phyloP scores from a whole-genome alignment of 208 protist species.

The Leishmania guyanensis region DNA sequence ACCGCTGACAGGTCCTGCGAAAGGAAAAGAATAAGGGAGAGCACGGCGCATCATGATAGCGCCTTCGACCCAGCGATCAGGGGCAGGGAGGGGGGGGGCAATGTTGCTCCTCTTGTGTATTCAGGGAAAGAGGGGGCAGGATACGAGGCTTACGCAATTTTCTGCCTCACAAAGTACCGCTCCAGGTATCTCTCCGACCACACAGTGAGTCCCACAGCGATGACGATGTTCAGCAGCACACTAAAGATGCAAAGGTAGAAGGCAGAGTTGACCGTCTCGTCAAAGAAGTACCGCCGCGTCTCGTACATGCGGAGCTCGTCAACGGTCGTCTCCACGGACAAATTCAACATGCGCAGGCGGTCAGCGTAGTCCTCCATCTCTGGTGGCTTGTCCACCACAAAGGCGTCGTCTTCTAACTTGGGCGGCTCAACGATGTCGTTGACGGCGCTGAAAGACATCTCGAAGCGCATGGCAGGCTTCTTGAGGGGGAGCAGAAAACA shows the following conservation, averaged over 20 bases:
- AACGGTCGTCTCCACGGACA: slow-evolving; percentile 55
- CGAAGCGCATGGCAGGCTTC: slow-evolving; percentile 62
- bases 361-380: slow-evolving; percentile 60
- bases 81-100: neutral
- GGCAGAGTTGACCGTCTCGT: slow-evolving; percentile 46
- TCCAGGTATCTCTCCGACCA: slow-evolving; percentile 64
- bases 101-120: neutral
- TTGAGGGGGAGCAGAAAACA: slow-evolving; percentile 60
- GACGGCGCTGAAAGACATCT: slow-evolving; percentile 62
- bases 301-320: slow-evolving; percentile 68
- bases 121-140: slow-evolving; percentile 16
- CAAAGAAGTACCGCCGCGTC: slow-evolving; percentile 56
- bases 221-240: slow-evolving; percentile 54
- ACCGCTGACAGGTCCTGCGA: neutral
- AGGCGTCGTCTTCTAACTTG: slow-evolving; percentile 52
- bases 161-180: slow-evolving; percentile 66
- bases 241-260: slow-evolving; percentile 55
- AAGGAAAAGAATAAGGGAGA: neutral
- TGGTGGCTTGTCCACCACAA: slow-evolving; percentile 70
- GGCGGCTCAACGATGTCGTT: slow-evolving; percentile 62
- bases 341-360: slow-evolving; percentile 60
- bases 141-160: slow-evolving; percentile 42
- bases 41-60: neutral
- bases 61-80: neutral
- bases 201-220: slow-evolving; percentile 44